These are phyloP conservation scores for Groenewaldozyma salmanticensis DNA, from an alignment of 805 yeast species.

Conservation along the genomic window DNA sequence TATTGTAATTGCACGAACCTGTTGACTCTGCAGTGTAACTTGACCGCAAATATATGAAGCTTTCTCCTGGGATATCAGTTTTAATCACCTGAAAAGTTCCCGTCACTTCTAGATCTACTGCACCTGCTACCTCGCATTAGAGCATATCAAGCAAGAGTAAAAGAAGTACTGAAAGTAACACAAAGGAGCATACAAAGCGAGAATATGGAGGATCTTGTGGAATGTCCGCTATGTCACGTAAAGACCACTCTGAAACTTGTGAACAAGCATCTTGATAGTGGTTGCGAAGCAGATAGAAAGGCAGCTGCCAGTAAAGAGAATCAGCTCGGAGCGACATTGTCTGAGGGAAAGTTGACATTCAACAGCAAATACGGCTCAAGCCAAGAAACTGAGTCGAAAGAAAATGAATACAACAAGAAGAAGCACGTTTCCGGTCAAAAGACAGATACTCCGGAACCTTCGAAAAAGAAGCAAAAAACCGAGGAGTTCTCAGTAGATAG, in stretches of 20 bases:
- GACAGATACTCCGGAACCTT: neutral
- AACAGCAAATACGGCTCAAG: neutral
- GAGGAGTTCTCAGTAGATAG: constrained; percentile 2
- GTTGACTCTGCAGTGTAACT: no score
- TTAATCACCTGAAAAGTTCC: no score
- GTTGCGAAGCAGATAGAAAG: constrained; percentile 22
- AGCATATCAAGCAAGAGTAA: no score
- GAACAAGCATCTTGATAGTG: constrained; percentile 27
- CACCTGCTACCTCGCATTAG: no score
- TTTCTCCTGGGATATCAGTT: no score
- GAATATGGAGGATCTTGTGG: constrained; percentile 7
- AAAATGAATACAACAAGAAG: neutral
- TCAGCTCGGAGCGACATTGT: neutral
- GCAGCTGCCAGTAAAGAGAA: neutral
- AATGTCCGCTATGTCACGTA: constrained; percentile 26
- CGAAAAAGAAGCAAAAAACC: neutral
- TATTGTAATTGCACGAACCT: no score
- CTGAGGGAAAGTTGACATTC: neutral
- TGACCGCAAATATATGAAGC: no score
- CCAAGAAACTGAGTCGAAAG: neutral
- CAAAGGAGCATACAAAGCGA: no score
- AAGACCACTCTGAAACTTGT: constrained; percentile 22
- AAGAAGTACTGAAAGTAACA: no score
- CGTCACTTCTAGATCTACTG: no score
- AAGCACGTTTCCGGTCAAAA: neutral